Evolutionary conservation across 352 stramenopile species (phyloP), one percentile per base, ranked within the genome.

Genomic region (Nothophytophthora sp.): DNA sequence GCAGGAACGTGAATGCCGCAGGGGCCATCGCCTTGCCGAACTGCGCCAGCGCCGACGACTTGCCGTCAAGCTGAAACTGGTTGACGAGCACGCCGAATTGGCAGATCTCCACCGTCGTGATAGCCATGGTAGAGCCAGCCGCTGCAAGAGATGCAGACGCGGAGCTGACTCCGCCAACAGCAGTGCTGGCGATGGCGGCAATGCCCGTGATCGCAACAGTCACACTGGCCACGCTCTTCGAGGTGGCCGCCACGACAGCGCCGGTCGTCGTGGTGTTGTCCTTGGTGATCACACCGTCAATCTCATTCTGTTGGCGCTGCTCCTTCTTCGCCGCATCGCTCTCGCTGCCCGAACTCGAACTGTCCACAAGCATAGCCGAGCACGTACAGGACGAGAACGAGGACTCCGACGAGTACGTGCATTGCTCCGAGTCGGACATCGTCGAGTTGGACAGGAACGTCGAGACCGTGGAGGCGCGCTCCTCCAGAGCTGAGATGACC

Each of bases 31-130:
- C 61, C 55, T 90, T 88, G 11, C 80, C 81, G 29, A 90, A 87
- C 25, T 87, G 56, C 12, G 74, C 46, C 43, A 93, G 52, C 28
- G 80, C 78, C 5, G 80, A 76, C 11, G 83, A 93, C 40, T 88
- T 88, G 41, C 83, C 80, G 7, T 77, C 49, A 22, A 93, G 73
- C 35, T 91, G 68, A 19, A 93, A 56, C 53, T 89, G 74, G 50
- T 89, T 90, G 40, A 91, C 69, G 12, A 90, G 70, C 32, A 93
- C 83, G 1, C 64, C 73, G 34, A 93, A 93, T 50, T 91, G 80
- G 36, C 81, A 90, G 32, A 93, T 78, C 44, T 93, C 83, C 5
- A 93, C 64, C 5, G 83, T 92, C 24, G 76, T 82, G 19, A 90
- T 76, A 16, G 75, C 83, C 34, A 86, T 76, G 28, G 77, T 86